phyloP scores from a whole-genome alignment of 208 protist genomes.

The Leishmania arabica region DNA sequence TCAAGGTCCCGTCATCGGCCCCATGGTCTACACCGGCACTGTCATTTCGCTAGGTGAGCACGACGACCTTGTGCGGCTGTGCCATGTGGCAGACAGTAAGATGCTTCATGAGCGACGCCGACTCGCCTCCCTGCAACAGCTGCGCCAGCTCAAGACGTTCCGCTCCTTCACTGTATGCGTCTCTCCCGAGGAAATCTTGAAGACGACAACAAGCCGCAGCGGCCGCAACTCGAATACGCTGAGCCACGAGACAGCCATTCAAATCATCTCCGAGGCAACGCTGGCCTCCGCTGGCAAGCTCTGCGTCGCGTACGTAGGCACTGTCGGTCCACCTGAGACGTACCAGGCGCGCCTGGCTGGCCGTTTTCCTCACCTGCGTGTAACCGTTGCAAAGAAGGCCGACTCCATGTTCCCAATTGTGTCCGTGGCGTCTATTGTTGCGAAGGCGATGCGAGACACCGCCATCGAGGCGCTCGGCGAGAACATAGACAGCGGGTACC shows the following conservation, averaged over 20 bases:
- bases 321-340: slow-evolving; percentile 84
- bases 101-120: slow-evolving; percentile 61
- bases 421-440: slow-evolving; percentile 92
- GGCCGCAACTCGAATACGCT: slow-evolving; percentile 89
- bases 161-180: slow-evolving; percentile 65
- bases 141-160: slow-evolving; percentile 71
- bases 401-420: slow-evolving; percentile 93
- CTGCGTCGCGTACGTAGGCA: slow-evolving; percentile 93
- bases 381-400: slow-evolving; percentile 90
- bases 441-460: slow-evolving; percentile 87
- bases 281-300: slow-evolving; percentile 75
- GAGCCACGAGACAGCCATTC: slow-evolving; percentile 85
- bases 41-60: slow-evolving; percentile 78
- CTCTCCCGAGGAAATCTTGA: slow-evolving; percentile 71
- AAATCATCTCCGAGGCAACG: slow-evolving; percentile 78
- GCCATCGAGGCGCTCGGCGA: slow-evolving; percentile 47
- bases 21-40: slow-evolving; percentile 95
- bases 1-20: slow-evolving; percentile 93
- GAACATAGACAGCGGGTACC: slow-evolving; percentile 82
- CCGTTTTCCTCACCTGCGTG: slow-evolving; percentile 87
- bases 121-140: slow-evolving; percentile 46
- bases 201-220: slow-evolving; percentile 65
- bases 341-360: slow-evolving; percentile 78
- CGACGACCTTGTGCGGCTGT: slow-evolving; percentile 65
- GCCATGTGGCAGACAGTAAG: slow-evolving; percentile 92